Evolutionary conservation across 257 asterid species (phyloP), one percentile per base, ranked within the genome.

Genomic region (Apocynum venetum): DNA sequence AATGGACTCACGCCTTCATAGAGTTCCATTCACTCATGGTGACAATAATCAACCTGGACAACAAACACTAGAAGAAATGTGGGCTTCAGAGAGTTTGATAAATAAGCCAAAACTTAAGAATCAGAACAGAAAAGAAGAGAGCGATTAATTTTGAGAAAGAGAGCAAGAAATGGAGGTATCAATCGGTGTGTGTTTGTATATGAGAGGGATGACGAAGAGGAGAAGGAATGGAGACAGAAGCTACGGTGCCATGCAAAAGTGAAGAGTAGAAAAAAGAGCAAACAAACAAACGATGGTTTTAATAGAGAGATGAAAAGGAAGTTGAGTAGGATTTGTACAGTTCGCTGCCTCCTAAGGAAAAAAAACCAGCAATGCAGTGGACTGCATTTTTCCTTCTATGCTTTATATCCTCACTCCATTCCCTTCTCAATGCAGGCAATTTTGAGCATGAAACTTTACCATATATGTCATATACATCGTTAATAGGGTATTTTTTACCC

Each of bases 231-330:
- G 41, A 63, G 71, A 71, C 52, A 31, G 44, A 5, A 14, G 43
- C 61, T 41, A 53, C 72, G 72, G 41, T 55, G 61, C 79, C 84
- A 81, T 81, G 84, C 84, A 81, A 77, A 77, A 77, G 65, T 8
- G 20, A 66, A 73, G 57, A 31, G 41, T 5, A 70, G 19, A 47
- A 79, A 56, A 66, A 44, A 20, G 11, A 31, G 56, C 10, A 44
- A 74, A 48, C 35, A 61, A 57, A 64, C 46, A 73, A 44, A 64
- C 53, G 3, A 66, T 1, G 48, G 61, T 73, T 40, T 60, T 19
- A 56, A 13, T 3, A 56, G 36, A 63, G 72, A 60, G 66, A 60
- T 15, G 25, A 25, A 72, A 11, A 61, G 40, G 70, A 36, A 17
- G 51, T 14, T 15, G 69, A 8, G 14, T 20, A 41, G 77, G 77